Evolutionary conservation across 2,329 filamentous ascomycete genomes (phyloP), one percentile per base, ranked within the genome.

Genomic region (Tolypocladium amazonense): DNA sequence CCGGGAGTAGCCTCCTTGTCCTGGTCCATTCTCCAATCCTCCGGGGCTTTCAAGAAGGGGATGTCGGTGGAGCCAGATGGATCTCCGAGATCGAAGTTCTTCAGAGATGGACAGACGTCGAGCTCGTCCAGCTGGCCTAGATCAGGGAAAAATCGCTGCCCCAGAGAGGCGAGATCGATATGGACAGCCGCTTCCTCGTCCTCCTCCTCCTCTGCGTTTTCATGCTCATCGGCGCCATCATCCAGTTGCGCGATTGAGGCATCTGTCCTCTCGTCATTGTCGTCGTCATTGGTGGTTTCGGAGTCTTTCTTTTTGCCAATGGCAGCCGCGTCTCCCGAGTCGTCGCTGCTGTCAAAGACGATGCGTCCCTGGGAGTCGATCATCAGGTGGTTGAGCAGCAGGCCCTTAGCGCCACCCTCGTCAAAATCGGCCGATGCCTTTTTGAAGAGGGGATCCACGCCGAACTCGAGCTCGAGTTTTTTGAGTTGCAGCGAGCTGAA

Each of bases 401-500:
- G 80, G 25, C 94, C 94, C 74, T 97, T 99, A 60, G 94, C 94
- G 60, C 94, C 94, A 25, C 94, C 94, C 76, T 99, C 94, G 70
- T 99, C 94, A 65, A 99, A 99, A 76, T 99, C 94, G 52, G 94
- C 94, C 7, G 93, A 96, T 0, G 93, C 93, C 71, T 99, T 99
- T 71, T 99, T 99, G 82, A 99, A 99, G n/a, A 99, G 77, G 2
- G 94, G 94, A 70, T 99, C 94, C 6, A 99, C 93, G 0, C 92
- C 87, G 65, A 99, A 97, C 69, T 99, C 94, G 53, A 97, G 82
- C 67, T 99, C 94, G 69, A 99, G 92, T 74, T 97, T 99, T 76
- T 99, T 99, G 67, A 97, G 80, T 71, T 96, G 91, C 59, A 99
- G 72, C 23, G 92, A 87, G 50, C 88, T 85, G 72, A 97, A 97